Conservation (phyloP, 257 asterid genomes). For the Penstemon eatonii region DNA sequence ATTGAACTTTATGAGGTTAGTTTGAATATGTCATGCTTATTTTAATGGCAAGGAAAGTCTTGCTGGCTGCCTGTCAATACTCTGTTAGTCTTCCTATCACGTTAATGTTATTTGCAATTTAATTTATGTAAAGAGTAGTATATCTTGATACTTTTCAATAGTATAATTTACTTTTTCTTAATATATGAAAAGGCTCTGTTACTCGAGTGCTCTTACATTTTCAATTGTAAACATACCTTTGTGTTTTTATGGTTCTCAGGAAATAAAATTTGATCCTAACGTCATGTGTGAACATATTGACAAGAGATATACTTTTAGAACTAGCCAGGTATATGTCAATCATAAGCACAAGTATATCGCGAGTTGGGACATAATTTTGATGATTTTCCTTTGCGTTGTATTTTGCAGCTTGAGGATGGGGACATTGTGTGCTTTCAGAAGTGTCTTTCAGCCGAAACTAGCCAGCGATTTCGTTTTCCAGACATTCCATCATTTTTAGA, state of each 20-base stretch:
- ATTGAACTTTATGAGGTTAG: constrained; percentile 33
- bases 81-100: background rate
- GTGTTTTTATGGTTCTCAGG: constrained; percentile 25
- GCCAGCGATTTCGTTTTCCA: constrained; percentile 23
- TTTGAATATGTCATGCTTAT: background rate
- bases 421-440: constrained; percentile 42
- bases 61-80: background rate
- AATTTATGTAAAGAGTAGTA: background rate
- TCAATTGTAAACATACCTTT: background rate
- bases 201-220: background rate
- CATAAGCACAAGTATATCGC: background rate
- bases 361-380: background rate
- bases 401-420: constrained; percentile 42
- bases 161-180: too few relatives aligned
- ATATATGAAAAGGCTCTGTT: too few relatives aligned
- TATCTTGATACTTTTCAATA: too few relatives aligned
- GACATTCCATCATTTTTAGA: constrained; percentile 37
- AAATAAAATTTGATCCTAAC: constrained; percentile 34
- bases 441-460: constrained; percentile 24
- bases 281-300: constrained; percentile 40
- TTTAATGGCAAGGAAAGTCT: background rate
- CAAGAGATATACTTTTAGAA: constrained; percentile 29
- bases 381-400: constrained; percentile 6
- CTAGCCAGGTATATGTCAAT: constrained; percentile 34
- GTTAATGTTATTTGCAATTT: background rate